Base-by-base conservation (phyloP, 176 grass and related monocot genomes). In the Luzula sylvatica region DNA sequence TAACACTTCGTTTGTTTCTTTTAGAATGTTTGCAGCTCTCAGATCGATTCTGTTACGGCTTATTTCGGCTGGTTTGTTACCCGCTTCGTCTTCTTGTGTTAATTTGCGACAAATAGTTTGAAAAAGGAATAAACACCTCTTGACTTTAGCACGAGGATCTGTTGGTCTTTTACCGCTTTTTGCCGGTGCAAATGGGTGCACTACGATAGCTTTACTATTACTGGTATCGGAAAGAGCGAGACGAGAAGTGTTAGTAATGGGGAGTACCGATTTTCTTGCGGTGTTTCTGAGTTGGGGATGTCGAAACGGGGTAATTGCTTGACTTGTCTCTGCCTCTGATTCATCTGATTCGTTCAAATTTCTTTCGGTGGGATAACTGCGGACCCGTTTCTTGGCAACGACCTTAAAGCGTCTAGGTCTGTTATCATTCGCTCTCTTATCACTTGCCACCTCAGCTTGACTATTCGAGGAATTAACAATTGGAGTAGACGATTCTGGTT, bases 71-170 rank as follows among this genome's bases (percentile, higher is more conserved):
- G 3, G 58, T 4, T 46, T 47, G 23, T 63, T 48, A 46, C 58
- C 58, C 26, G 58, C 19, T 48, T 63, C 58, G 18, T 19, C 41
- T 15, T 63, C 58, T 44, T 63, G 14, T 16, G 46, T 46, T 25
- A 63, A n/a, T 19, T 63, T 18, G 43, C 24, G 42, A 23, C 4
- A 48, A 46, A 63, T 44, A 12, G 46, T 28, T 63, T 63, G 40
- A 9, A 30, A 63, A 8, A 63, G 15, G 42, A 24, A 26, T 41
- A 26, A n/a, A 4, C 58, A 63, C 20, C 58, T 44, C 15, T 63
- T 63, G 42, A 63, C 58, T 18, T 63, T 48, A 27, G 15, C 20
- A 13, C 58, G 43, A 16, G 58, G 58, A 23, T 48, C 58, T 48
- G 58, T 48, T 7, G 42, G 42, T 46, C 8, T 30, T 46, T 63